Evolutionary conservation across 371 early-diverging fungal genomes (phyloP).

Genomic region (Mucor irregularis): DNA sequence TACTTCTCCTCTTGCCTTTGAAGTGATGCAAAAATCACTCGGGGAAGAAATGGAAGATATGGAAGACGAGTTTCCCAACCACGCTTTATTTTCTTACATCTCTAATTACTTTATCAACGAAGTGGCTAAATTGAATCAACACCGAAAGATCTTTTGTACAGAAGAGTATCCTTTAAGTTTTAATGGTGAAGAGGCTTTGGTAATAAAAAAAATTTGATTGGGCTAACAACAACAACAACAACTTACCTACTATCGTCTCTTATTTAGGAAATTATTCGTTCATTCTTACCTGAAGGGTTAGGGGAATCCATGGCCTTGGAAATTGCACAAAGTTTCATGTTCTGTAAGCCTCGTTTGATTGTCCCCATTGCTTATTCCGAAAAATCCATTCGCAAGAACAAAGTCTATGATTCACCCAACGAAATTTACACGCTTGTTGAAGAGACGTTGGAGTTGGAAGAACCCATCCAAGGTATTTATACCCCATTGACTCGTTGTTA

Average conservation of each 20-base stretch:
- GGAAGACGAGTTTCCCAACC: slow-evolving; percentile 15
- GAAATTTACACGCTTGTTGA: slow-evolving; percentile 44
- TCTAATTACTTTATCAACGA: slow-evolving; percentile 22
- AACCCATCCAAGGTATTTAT: slow-evolving; percentile 38
- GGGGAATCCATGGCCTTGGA: slow-evolving; percentile 21
- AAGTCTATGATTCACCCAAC: slow-evolving; percentile 34
- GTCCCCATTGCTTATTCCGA: slow-evolving; percentile 42
- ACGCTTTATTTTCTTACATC: slow-evolving; percentile 42
- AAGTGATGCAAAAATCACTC: not conserved
- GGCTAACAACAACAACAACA: too few relatives aligned
- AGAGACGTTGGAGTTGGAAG: slow-evolving; percentile 9
- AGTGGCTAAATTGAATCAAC: slow-evolving; percentile 29
- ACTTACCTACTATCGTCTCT: not conserved
- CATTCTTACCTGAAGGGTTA: slow-evolving; percentile 26
- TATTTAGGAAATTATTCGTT: slow-evolving; percentile 34
- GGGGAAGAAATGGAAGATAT: not conserved
- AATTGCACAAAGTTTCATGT: slow-evolving; percentile 38
- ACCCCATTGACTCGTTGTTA: slow-evolving; percentile 44
- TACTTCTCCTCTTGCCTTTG: slow-evolving; percentile 22
- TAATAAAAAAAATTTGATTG: too few relatives aligned
- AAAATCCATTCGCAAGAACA: slow-evolving; percentile 38
- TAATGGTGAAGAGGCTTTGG: slow-evolving; percentile 46
- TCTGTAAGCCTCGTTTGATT: slow-evolving; percentile 35
- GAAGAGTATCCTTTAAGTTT: slow-evolving; percentile 48
- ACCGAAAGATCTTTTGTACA: slow-evolving; percentile 37